phyloP scores from a whole-genome alignment of 2,329 filamentous ascomycete species.

The Epichloe scottii region DNA sequence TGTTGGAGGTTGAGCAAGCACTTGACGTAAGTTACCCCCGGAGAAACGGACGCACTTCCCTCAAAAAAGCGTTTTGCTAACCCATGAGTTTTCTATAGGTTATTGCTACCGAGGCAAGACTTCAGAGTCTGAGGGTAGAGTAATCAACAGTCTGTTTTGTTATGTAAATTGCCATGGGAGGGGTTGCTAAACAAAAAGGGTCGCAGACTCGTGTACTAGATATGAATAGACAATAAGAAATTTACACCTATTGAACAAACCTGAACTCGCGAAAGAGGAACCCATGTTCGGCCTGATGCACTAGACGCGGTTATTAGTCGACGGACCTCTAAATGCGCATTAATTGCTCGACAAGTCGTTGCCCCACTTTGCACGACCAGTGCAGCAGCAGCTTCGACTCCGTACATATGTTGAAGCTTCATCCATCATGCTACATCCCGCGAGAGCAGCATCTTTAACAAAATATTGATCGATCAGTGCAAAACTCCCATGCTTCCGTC shows the following conservation, averaged over 20 bases:
- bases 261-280: no score
- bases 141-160: constrained; percentile 30
- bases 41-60: neutral
- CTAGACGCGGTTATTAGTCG: no score
- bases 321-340: no score
- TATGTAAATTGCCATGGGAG: constrained; percentile 22
- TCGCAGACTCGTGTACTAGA: constrained; percentile 22
- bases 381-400: neutral
- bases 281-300: no score
- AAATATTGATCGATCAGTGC: no score
- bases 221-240: constrained; percentile 21
- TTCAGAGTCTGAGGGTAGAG: constrained; percentile 78
- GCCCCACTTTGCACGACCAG: neutral
- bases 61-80: neutral
- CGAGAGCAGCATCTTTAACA: no score
- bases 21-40: constrained; percentile 60
- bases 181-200: constrained; percentile 15
- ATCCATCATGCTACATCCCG: no score
- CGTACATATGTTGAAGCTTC: no score
- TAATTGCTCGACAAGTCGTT: neutral
- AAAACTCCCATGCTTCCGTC: no score
- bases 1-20: constrained; percentile 90
- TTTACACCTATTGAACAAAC: neutral
- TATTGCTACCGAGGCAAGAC: constrained; percentile 77
- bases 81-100: constrained; percentile 40